Base-by-base conservation (phyloP, 495 filamentous ascomycete genomes). In the Hypoxylon cercidicola region DNA sequence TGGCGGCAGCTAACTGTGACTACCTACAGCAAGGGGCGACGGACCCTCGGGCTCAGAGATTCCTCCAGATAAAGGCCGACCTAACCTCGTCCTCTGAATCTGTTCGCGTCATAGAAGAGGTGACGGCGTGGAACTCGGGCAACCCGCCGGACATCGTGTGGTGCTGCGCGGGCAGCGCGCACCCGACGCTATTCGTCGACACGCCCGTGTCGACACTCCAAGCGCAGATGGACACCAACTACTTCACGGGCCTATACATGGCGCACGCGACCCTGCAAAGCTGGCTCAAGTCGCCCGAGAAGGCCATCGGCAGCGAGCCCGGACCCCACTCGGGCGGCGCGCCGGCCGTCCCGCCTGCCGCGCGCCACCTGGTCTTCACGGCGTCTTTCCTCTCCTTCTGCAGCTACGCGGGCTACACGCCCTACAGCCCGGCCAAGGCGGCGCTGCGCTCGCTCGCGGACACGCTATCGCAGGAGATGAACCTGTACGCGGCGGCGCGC, bases 351-450 rank as follows among this genome's bases (percentile, higher is more conserved):
- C 15, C 73, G 55, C 72, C 75, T 11, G 77, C 84, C 3, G 55
- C 74, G 0, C 77, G 88, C 28, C 93, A 96, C 65, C 78, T 97
- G 50, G 86, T 97, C 61, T 92, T 96, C 66, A 95, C 91, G 1
- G 86, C 84, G 28, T 91, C 89, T 1, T 82, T 86, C 9, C 73
- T 87, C 16, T 87, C 88, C 0, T 91, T 95, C 71, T 83, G 84
- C 59, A 80, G 87, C 20, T 73, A 95, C 46, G 84, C 87, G 8
- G 93, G 92, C n/a, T 96, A 94, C 69, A 78, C 79, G 1, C 81
- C 89, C 1, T 96, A 96, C 70, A 79, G 87, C 1, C 90, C 92
- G 11, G 78, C 88, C 8, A 97, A 97, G 74, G 84, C 88, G n/a
- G 93, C 93, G 9, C 83, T 96, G 41, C 87, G 90, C 53, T 81